Conservation (phyloP, 352 stramenopile genomes). For the Pythium apleroticum region DNA sequence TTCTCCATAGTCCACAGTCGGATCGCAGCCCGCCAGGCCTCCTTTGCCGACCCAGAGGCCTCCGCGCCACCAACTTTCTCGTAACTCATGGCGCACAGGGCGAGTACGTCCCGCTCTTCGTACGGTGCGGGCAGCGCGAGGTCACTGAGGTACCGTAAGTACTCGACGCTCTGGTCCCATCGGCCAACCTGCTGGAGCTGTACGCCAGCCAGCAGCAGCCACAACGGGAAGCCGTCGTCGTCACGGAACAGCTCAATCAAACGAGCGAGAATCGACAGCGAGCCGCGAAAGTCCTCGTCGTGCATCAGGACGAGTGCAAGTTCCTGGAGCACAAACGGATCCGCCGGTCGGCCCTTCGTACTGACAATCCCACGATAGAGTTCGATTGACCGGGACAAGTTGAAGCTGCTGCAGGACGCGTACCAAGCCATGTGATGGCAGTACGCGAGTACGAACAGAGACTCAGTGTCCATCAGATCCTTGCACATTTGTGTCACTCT, state of each 20-base stretch:
- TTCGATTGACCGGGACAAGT: slow-evolving; percentile 48
- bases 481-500: slow-evolving; percentile 21
- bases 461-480: slow-evolving; percentile 1
- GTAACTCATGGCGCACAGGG: slow-evolving; percentile 54
- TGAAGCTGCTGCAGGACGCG: slow-evolving; percentile 47
- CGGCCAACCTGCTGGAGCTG: slow-evolving; percentile 58
- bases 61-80: slow-evolving; percentile 27
- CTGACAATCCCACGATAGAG: slow-evolving; percentile 39
- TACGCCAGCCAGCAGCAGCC: slow-evolving; percentile 58
- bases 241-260: slow-evolving; percentile 61
- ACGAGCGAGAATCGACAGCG: slow-evolving; percentile 51
- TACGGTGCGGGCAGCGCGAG: slow-evolving; percentile 46
- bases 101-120: slow-evolving; percentile 57
- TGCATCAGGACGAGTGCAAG: slow-evolving; percentile 68
- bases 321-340: slow-evolving; percentile 58
- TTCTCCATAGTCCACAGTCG: slow-evolving; percentile 54
- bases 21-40: slow-evolving; percentile 61
- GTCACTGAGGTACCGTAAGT: slow-evolving; percentile 61
- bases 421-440: slow-evolving; percentile 75
- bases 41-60: slow-evolving; percentile 22
- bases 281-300: slow-evolving; percentile 42
- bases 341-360: slow-evolving; percentile 13
- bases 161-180: slow-evolving; percentile 56
- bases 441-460: slow-evolving; percentile 43
- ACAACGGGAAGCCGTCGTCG: slow-evolving; percentile 45